Evolutionary conservation across 106 monocot species (phyloP).

Genomic region (Hemerocallis citrina): DNA sequence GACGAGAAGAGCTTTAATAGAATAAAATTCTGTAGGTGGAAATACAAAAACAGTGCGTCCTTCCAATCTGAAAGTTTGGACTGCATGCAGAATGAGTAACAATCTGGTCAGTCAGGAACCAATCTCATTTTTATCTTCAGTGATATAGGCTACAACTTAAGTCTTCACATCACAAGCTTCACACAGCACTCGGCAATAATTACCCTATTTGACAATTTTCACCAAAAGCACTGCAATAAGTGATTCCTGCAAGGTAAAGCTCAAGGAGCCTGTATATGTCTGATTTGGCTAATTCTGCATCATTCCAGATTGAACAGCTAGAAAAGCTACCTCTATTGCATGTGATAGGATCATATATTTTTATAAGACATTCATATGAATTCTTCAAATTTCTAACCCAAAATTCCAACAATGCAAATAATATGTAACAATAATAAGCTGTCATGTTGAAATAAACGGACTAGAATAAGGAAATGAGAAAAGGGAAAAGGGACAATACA

Average conservation of each 20-base stretch:
- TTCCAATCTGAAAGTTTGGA: too few relatives aligned
- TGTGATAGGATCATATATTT: not conserved
- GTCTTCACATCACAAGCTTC: not conserved
- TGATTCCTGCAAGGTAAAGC: not conserved
- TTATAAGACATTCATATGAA: not conserved
- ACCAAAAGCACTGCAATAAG: not conserved
- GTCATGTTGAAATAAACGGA: too few relatives aligned
- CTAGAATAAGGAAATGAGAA: too few relatives aligned
- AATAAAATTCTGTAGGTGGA: too few relatives aligned
- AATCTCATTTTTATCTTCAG: slow-evolving; percentile 4
- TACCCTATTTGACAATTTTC: not conserved
- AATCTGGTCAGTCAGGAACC: slow-evolving; percentile 8
- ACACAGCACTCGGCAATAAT: not conserved
- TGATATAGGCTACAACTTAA: slow-evolving; percentile 2
- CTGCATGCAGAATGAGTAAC: too few relatives aligned
- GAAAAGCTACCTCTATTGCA: not conserved
- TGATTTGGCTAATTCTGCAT: not conserved
- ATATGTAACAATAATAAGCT: too few relatives aligned
- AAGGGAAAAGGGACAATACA: too few relatives aligned
- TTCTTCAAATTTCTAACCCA: not conserved
- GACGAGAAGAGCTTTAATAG: too few relatives aligned
- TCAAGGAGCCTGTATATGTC: not conserved
- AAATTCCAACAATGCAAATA: too few relatives aligned
- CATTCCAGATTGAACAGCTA: not conserved
- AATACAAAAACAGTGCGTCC: too few relatives aligned